Evolutionary conservation across 768 basidiomycete species (phyloP), one percentile per base, ranked within the genome.

Genomic region (Tylopilus felleus): DNA sequence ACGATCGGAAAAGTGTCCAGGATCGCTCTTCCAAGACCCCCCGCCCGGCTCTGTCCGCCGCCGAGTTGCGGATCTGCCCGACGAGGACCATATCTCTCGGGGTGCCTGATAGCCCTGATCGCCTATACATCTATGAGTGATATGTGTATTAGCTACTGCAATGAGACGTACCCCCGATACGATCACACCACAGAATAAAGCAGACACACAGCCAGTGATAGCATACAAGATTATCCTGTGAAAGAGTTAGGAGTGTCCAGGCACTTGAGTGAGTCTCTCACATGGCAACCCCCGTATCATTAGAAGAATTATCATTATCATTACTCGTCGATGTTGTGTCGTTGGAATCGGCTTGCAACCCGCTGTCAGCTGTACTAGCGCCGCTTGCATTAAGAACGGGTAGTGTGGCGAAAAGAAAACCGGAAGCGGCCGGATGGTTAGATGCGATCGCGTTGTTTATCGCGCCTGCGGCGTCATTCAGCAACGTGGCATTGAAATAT

Each of bases 1-100:
- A 96, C 86, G 57, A 97, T 74, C 5, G 95, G 94, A 74, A 98
- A 98, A 4, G 94, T 97, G 61, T 98, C 95, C 51, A 98, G 76
- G 53, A 98, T 94, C 19, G 96, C 96, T 19, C 91, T 84, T 2
- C 91, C 89, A 47, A 98, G 77, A 8, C 94, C 94, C n/a, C 82
- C 75, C 0, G 92, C 88, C 4, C 91, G 83, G 47, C 83, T 86
- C 64, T 86, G 86, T 35, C 77, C 75, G 28, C 59, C 72, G 41
- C 51, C 64, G 47, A 49, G 50, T 14, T 52, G 51, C 1, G 63
- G 61, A 47, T 72, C 66, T 13, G 73, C 73, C 4, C 74, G 60
- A 50, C 93, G 79, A 12, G 90, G 90, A 5, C 93, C 93, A 66
- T 97, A 98, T 49, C 92, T 82, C 65, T 97, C 94, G 17, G 94